phyloP scores from a whole-genome alignment of 2,329 filamentous ascomycete species.

The Neoascochyta sp. region DNA sequence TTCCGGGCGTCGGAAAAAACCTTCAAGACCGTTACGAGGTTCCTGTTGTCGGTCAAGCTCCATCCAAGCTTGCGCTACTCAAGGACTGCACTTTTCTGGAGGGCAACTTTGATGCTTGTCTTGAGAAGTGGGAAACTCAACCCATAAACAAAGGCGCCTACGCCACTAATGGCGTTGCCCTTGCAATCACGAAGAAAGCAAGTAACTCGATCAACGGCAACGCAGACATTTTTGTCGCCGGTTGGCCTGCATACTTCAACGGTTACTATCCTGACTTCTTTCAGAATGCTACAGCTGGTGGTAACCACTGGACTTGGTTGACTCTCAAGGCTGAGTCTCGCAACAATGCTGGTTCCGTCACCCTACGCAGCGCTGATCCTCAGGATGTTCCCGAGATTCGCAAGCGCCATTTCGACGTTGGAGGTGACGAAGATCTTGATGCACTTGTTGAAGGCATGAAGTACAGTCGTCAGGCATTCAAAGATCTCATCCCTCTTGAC shows the following conservation, averaged over 20 bases:
- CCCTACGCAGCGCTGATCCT: constrained; percentile 57
- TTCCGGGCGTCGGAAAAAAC: constrained; percentile 60
- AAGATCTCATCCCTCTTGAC: constrained; percentile 41
- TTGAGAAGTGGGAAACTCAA: constrained; percentile 42
- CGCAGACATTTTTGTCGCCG: constrained; percentile 53
- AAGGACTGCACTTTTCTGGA: constrained; percentile 42
- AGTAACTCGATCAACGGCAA: constrained; percentile 40
- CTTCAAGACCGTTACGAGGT: constrained; percentile 58
- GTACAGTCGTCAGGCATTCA: constrained; percentile 46
- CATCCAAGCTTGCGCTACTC: constrained; percentile 29
- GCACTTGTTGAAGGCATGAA: constrained; percentile 56
- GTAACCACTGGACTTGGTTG: constrained; percentile 48
- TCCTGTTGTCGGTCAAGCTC: constrained; percentile 44
- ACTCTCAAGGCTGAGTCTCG: constrained; percentile 60
- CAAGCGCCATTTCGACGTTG: constrained; percentile 15
- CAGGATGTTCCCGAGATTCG: constrained; percentile 58
- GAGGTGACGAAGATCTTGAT: constrained; percentile 43
- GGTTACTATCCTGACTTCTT: constrained; percentile 55
- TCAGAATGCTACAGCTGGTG: constrained; percentile 43
- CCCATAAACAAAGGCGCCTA: constrained; percentile 43
- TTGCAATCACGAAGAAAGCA: constrained; percentile 45
- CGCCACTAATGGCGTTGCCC: constrained; percentile 51
- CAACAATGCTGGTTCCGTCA: constrained; percentile 59
- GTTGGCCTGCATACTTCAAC: constrained; percentile 51
- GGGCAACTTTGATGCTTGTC: constrained; percentile 42